Percentiles rank a stretch among this genome's conserved stretches.
These are phyloP conservation scores for Trametes cinnabarina DNA, from an alignment of 768 basidiomycete genomes.

Conservation along the genomic window DNA sequence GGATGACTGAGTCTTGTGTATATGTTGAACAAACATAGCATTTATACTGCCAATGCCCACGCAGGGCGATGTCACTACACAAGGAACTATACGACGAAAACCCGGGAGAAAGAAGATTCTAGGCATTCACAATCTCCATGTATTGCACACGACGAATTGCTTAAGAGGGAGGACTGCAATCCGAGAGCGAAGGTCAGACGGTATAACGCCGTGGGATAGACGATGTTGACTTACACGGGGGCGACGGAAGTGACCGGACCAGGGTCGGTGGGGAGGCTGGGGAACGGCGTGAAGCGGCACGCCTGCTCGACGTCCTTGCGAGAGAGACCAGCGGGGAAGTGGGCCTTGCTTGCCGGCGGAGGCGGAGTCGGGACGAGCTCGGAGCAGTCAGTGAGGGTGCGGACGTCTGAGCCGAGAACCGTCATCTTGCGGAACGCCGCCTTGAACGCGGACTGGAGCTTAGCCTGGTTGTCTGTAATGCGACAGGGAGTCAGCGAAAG, in stretches of 20 bases:
- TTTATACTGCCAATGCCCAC: no score
- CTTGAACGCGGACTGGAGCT: conserved; percentile 21
- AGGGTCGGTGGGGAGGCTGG: conserved; percentile 22
- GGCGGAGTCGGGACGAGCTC: conserved; percentile 12
- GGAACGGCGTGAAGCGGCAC: conserved; percentile 15
- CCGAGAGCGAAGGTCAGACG: background rate
- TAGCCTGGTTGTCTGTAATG: conserved; percentile 21
- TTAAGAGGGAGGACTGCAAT: conserved; percentile 5
- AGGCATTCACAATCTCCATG: no score
- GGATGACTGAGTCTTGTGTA: background rate
- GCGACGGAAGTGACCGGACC: conserved; percentile 32
- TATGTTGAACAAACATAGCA: background rate
- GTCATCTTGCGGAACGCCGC: conserved; percentile 30
- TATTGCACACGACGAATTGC: no score
- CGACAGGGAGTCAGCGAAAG: background rate
- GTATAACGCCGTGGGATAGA: background rate
- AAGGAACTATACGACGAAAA: no score
- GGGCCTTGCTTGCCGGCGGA: conserved; percentile 6
- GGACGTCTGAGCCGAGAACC: conserved; percentile 25
- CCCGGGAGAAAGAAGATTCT: no score
- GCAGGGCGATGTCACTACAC: no score
- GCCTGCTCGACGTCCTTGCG: conserved; percentile 12
- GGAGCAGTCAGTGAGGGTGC: conserved; percentile 11
- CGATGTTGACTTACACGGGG: conserved; percentile 30
- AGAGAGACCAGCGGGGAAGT: conserved; percentile 14